Evolutionary conservation across 371 early-diverging fungal genomes (phyloP), one percentile per base, ranked within the genome.

Genomic region (Apophysomyces elegans): DNA sequence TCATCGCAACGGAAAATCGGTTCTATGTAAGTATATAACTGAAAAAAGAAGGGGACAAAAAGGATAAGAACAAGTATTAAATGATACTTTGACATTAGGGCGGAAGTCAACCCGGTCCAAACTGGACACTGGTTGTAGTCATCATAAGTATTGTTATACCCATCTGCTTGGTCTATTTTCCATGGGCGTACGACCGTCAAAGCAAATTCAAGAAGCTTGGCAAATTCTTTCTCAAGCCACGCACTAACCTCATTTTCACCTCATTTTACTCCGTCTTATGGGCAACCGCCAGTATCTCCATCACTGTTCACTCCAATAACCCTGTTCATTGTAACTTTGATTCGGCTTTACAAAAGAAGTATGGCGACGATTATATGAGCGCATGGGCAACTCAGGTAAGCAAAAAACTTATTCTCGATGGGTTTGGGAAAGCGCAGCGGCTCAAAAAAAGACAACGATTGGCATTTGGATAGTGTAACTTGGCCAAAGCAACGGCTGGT

Each of bases 371-470:
- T 12, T 79, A 81, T 43, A 47, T 47, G 6, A 32, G 57, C 32
- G 56, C 73, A n/a, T 82, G 83, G 83, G 43, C 63, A 4, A 71
- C 63, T 57, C 83, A 82, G 75, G 83, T 82, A 79, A 59, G 26
- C 7, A 50, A 50, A 7, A 45, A 7, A 45, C 13, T n/a, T n/a
- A 45, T n/a, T 5, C 13, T n/a, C n/a, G 21, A 7, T 18, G 21
- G 7, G 0, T 21, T 4, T 4, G 21, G 21, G 21, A 50, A 50
- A n/a, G 43, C 12, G 14, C 14, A 14, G 14, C 12, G 32, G 21
- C 16, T 9, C 9, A 18, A 50, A 50, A 50, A 16, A 18, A 21
- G 1, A 18, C 58, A 16, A 32, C 1, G 32, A 26, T 2, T 26
- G 32, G 32, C 32, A 13, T 14, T 36, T 60, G 4, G 16, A 18